Percentiles rank a stretch among this genome's conserved stretches.
Conservation (phyloP, 805 yeast genomes). For the Candida taoyuanica region DNA sequence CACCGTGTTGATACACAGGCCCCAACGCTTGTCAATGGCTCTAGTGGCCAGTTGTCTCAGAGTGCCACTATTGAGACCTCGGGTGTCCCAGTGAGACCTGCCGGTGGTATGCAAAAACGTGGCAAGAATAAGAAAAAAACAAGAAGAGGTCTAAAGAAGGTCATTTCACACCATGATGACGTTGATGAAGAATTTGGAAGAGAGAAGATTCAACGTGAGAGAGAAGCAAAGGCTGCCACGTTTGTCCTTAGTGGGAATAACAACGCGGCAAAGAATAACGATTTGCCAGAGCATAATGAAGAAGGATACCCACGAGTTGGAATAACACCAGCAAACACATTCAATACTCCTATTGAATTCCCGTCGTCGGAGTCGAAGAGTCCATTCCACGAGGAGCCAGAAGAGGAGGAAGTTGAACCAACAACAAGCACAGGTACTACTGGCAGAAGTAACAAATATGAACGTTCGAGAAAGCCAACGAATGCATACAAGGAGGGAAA, state of each 20-base stretch:
- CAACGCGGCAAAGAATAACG: conserved; percentile 16
- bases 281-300: conserved; percentile 16
- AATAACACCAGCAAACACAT: conserved; percentile 24
- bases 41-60: conserved; percentile 26
- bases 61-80: conserved; percentile 52
- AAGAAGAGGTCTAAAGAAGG: conserved; percentile 30
- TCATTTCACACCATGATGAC: conserved; percentile 1
- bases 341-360: conserved; percentile 12
- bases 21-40: conserved; percentile 24
- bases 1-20: conserved; percentile 74
- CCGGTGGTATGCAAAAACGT: conserved; percentile 67
- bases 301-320: conserved; percentile 18
- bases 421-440: conserved; percentile 2
- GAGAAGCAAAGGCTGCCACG: conserved; percentile 39
- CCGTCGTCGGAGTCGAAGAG: conserved; percentile 1
- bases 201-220: conserved; percentile 37
- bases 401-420: conserved; percentile 7
- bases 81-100: conserved; percentile 62
- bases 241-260: conserved; percentile 34
- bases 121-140: conserved; percentile 30
- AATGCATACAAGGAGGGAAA: conserved; percentile 67
- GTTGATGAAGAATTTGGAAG: conserved; percentile 23
- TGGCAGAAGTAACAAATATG: conserved; percentile 20
- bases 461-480: conserved; percentile 27
- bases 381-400: conserved; percentile 4